A percentile compares a stretch with the other conserved stretches of the same genome.
These are phyloP conservation scores for Ophiosphaerella korrae DNA, from an alignment of 2,329 filamentous ascomycete species.

Conservation along the genomic window DNA sequence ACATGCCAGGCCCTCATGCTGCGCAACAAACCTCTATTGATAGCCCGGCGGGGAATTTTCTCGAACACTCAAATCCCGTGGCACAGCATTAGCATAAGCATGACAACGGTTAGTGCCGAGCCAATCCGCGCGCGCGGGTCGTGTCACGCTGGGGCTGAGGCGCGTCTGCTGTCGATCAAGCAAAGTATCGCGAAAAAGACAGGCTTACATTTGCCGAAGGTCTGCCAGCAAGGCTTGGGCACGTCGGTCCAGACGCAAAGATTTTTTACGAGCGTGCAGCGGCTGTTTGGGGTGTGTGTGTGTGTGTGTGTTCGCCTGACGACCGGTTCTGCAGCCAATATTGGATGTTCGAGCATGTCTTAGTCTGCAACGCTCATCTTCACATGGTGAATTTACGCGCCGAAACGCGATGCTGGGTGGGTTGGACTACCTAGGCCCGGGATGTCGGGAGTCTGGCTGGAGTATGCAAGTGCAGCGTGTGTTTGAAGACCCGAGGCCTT, in stretches of 20 bases:
- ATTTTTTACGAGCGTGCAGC: too few species aligned
- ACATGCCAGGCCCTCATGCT: background rate
- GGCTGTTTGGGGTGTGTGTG: too few species aligned
- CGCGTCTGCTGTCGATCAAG: background rate
- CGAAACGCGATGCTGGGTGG: background rate
- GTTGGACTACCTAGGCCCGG: too few species aligned
- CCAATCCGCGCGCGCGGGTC: background rate
- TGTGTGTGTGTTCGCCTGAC: background rate
- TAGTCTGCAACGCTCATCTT: slow-evolving; percentile 7
- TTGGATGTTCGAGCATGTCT: slow-evolving; percentile 15
- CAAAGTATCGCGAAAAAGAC: too few species aligned
- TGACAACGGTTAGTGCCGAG: too few species aligned
- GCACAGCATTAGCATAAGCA: too few species aligned
- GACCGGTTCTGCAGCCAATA: slow-evolving; percentile 15
- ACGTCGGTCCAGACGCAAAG: too few species aligned
- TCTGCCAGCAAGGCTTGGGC: too few species aligned
- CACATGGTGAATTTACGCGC: slow-evolving; percentile 9
- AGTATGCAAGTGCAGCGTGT: slow-evolving; percentile 1
- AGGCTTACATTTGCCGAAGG: too few species aligned
- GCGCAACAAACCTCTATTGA: background rate
- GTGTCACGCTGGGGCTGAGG: background rate
- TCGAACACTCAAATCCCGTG: too few species aligned
- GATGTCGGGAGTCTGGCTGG: background rate
- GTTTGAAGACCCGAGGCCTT: slow-evolving; percentile 6
- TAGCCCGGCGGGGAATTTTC: background rate